phyloP scores from a whole-genome alignment of 1,284 basidiomycete species.

The Farysia itapuensis region DNA sequence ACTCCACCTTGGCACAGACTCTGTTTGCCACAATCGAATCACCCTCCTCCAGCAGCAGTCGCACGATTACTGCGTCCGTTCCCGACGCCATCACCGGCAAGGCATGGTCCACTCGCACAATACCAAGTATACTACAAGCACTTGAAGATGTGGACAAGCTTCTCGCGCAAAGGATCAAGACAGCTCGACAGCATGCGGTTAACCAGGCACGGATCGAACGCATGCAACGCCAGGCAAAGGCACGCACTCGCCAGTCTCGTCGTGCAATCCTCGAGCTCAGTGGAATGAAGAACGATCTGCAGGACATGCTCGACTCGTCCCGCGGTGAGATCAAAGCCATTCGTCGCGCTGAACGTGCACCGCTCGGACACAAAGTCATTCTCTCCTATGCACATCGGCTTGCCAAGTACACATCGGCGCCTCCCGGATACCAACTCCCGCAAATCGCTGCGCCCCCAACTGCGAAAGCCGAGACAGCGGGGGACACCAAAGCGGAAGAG shows the following conservation, averaged over 20 bases:
- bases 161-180: constrained; percentile 11
- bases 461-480: neutral
- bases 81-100: constrained; percentile 10
- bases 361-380: constrained; percentile 18
- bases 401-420: constrained; percentile 43
- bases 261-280: constrained; percentile 27
- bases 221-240: constrained; percentile 15
- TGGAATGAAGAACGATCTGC: constrained; percentile 26
- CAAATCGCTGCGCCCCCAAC: constrained; percentile 2
- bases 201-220: constrained; percentile 28
- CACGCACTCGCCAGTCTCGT: constrained; percentile 22
- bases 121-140: constrained; percentile 5
- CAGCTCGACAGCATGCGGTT: constrained; percentile 26
- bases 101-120: constrained; percentile 7
- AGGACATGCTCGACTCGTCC: constrained; percentile 21
- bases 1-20: constrained; percentile 26
- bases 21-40: constrained; percentile 30
- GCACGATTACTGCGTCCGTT: constrained; percentile 1
- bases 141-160: constrained; percentile 17
- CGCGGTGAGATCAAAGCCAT: constrained; percentile 22
- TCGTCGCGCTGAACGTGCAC: constrained; percentile 26
- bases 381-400: constrained; percentile 42
- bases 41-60: constrained; percentile 4
- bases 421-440: constrained; percentile 40
- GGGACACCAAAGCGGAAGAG: neutral